Conservation (phyloP, 768 basidiomycete genomes). For the Asterophora lycoperdoides region DNA sequence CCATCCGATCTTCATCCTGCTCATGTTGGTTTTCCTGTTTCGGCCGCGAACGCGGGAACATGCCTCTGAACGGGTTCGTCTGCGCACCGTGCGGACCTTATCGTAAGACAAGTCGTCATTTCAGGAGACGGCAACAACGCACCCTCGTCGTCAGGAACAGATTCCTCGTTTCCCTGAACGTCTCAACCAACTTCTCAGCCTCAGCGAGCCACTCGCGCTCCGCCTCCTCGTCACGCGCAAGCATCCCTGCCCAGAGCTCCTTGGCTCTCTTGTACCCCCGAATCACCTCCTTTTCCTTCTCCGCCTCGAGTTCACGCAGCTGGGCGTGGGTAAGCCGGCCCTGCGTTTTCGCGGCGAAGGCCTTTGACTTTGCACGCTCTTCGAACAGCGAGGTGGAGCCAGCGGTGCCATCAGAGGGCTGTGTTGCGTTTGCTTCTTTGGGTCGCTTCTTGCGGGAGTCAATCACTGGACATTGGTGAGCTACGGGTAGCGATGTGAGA, state of each 20-base stretch:
- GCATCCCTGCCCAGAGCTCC: constrained; percentile 59
- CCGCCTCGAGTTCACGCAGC: constrained; percentile 56
- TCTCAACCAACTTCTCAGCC: constrained; percentile 83
- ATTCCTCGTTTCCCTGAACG: constrained; percentile 81
- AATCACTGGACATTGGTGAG: constrained; percentile 37
- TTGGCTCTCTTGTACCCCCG: constrained; percentile 55
- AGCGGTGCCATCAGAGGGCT: constrained; percentile 15
- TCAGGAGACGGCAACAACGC: constrained; percentile 20
- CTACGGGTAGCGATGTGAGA: neutral
- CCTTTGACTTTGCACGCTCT: constrained; percentile 32
- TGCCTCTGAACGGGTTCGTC: constrained; percentile 61
- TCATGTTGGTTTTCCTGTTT: constrained; percentile 41
- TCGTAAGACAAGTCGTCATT: constrained; percentile 1
- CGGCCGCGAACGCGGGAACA: constrained; percentile 52
- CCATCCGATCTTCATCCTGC: constrained; percentile 68
- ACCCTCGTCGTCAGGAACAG: constrained; percentile 80
- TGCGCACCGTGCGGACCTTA: constrained; percentile 22
- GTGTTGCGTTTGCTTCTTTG: constrained; percentile 19
- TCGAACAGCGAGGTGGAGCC: constrained; percentile 57
- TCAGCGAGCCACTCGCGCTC: constrained; percentile 75
- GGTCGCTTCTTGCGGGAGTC: constrained; percentile 53
- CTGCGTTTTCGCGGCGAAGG: constrained; percentile 27
- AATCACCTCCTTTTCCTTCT: constrained; percentile 62
- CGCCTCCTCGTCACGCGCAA: constrained; percentile 41
- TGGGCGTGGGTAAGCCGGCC: constrained; percentile 55